Evolutionary conservation across 1,139 yeast genomes (phyloP).

Genomic region (Kluyveromyces sp.): DNA sequence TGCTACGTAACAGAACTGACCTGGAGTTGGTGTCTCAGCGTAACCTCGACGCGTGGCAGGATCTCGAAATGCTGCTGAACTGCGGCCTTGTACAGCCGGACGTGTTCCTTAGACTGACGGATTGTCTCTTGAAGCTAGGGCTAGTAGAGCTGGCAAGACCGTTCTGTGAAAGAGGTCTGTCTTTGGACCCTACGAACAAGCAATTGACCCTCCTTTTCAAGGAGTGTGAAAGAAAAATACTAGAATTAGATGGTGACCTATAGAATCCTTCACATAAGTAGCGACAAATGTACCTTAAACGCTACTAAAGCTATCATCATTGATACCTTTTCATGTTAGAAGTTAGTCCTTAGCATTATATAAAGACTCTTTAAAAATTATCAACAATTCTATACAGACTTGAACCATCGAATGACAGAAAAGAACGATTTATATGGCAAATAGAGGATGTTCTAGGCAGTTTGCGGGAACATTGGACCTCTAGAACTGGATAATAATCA

Average conservation of each 20-base stretch:
- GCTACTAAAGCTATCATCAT: no score
- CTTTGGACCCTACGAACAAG: constrained; percentile 51
- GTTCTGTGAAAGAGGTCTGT: constrained; percentile 71
- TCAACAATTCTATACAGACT: background rate
- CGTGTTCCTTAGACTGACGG: constrained; percentile 76
- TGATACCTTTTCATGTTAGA: no score
- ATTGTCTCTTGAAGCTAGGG: constrained; percentile 63
- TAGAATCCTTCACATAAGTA: no score
- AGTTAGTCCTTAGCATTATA: no score
- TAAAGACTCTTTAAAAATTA: background rate
- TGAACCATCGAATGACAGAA: no score
- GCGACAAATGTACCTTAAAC: no score
- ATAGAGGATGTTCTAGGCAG: no score
- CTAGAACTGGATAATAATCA: background rate
- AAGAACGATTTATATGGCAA: no score
- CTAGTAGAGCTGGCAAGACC: constrained; percentile 66
- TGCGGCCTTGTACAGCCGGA: constrained; percentile 63
- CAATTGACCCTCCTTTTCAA: constrained; percentile 34
- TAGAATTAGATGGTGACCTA: constrained; percentile 29
- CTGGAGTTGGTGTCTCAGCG: constrained; percentile 60
- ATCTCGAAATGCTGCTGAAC: constrained; percentile 67
- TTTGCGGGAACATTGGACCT: no score
- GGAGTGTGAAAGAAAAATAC: constrained; percentile 24
- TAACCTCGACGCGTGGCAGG: constrained; percentile 71
- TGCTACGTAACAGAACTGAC: constrained; percentile 77